Percentiles rank a stretch among this genome's conserved stretches.
phyloP scores from a whole-genome alignment of 345 rosid species.

The Jatropha curcas region DNA sequence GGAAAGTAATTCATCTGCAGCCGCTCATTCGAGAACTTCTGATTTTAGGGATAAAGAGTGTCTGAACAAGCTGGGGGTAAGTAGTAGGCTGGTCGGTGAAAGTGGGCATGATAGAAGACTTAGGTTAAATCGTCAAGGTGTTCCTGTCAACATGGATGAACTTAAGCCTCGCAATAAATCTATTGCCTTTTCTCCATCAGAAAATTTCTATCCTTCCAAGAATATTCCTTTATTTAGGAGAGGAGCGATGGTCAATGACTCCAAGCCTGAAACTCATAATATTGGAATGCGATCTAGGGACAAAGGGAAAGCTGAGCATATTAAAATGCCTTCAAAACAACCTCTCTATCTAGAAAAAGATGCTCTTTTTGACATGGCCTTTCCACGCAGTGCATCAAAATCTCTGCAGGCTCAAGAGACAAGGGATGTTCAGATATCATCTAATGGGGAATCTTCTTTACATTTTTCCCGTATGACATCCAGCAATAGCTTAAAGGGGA shows the following conservation, averaged over 20 bases:
- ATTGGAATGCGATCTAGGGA: conserved; percentile 30
- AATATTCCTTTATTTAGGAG: conserved; percentile 51
- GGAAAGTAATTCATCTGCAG: conserved; percentile 37
- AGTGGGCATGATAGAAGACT: conserved; percentile 33
- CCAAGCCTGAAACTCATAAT: conserved; percentile 29
- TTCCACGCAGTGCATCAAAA: conserved; percentile 28
- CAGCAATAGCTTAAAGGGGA: conserved; percentile 53
- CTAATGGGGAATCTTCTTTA: conserved; percentile 21
- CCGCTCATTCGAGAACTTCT: conserved; percentile 32
- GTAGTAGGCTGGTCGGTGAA: conserved; percentile 36
- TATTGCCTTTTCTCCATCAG: conserved; percentile 22
- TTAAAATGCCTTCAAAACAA: conserved; percentile 26
- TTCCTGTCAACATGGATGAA: conserved; percentile 30
- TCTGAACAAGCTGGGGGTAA: conserved; percentile 27
- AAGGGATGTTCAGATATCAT: conserved; percentile 24
- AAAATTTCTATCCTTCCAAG: conserved; percentile 25
- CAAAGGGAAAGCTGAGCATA: conserved; percentile 42
- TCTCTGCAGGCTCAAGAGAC: conserved; percentile 28
- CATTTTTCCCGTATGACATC: conserved; percentile 27
- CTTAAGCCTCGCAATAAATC: conserved; percentile 25
- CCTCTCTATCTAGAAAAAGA: conserved; percentile 26
- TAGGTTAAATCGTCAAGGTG: conserved; percentile 27
- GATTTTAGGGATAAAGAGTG: conserved; percentile 29
- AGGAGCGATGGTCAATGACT: conserved; percentile 27
- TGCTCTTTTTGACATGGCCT: conserved; percentile 32